Base-by-base conservation (phyloP, 768 basidiomycete species). In the Podaxis sp. region DNA sequence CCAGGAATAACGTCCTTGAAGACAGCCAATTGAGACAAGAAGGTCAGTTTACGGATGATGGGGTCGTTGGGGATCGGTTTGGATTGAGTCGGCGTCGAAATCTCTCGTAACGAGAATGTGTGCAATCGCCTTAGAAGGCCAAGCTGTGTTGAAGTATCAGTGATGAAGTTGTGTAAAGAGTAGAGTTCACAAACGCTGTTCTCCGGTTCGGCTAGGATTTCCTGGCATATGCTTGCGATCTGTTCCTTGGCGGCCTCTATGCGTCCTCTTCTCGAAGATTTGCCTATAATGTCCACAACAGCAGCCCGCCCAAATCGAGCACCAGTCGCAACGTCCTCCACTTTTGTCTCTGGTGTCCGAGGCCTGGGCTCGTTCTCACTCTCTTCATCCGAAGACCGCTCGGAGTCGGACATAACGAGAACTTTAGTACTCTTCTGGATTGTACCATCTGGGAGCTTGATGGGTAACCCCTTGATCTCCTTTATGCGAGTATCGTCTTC, bases 1-100 rank as follows among this genome's bases (percentile, higher is more conserved):
- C 94, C 94, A 26, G 97, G 97, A 46, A 98, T 88, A 65, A 98
- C 85, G 74, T 99, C 97, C 72, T 94, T 95, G 82, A 93, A 97
- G 11, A 99, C 93, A 28, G 95, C 92, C 33, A 98, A 80, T 70
- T 96, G 90, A 12, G 95, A 96, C 44, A 98, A 78, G 53, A 96
- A 83, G 2, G 96, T 92, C 42, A 99, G 79, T 72, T 92, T 92
- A 65, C 96, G 87, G 66, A 99, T 90, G 36, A 90, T 76, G 17
- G 80, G 73, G 67, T 98, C 95, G 68, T 98, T 96, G 17, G 77
- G 69, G 7, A 98, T 79, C 2, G 90, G 87, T 33, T 88, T 84
- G 15, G 86, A 80, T 63, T 89, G 87, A 2, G 87, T 79, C 1
- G 87, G 83, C 1, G 89, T 85, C 2, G 87, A 82, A 22, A 99